These are phyloP conservation scores for Inonotus hispidus DNA, from an alignment of 1,284 basidiomycete genomes.

Conservation along the genomic window DNA sequence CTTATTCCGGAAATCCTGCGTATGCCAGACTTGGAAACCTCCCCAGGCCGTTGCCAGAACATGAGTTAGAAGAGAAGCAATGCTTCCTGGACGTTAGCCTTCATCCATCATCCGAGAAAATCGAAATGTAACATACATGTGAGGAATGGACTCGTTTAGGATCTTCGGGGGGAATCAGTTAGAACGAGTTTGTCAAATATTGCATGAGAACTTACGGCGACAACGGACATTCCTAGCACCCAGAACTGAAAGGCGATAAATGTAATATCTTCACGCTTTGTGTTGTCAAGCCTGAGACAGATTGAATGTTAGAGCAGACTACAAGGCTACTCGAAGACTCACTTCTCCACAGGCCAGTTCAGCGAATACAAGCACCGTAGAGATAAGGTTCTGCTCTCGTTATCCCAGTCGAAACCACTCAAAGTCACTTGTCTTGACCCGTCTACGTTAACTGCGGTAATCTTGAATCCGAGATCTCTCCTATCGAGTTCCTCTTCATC, in stretches of 20 bases:
- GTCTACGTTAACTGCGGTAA: conserved; percentile 29
- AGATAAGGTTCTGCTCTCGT: conserved; percentile 34
- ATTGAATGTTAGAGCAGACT: not conserved
- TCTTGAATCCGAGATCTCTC: conserved; percentile 10
- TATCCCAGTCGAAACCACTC: conserved; percentile 34
- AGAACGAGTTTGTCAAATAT: not conserved
- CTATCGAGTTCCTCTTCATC: conserved; percentile 1
- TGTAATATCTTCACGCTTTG: conserved; percentile 70
- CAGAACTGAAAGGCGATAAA: conserved; percentile 77
- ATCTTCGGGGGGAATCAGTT: conserved; percentile 29
- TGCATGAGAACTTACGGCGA: conserved; percentile 40
- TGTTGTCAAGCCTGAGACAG: conserved; percentile 51
- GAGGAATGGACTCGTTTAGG: conserved; percentile 77
- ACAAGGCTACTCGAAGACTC: conserved; percentile 25
- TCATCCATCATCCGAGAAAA: conserved; percentile 4
- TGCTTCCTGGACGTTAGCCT: conserved; percentile 25
- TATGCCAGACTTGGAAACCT: conserved; percentile 55
- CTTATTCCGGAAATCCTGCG: conserved; percentile 47
- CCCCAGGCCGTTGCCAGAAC: conserved; percentile 67
- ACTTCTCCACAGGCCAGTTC: conserved; percentile 64
- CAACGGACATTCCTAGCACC: conserved; percentile 74
- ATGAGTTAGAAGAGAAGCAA: conserved; percentile 68
- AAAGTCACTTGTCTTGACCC: conserved; percentile 39
- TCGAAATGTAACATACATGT: conserved; percentile 42
- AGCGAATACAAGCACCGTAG: conserved; percentile 49